Conservation (phyloP, 192 early-diverging fungal species). For the Dissophora ornata region DNA sequence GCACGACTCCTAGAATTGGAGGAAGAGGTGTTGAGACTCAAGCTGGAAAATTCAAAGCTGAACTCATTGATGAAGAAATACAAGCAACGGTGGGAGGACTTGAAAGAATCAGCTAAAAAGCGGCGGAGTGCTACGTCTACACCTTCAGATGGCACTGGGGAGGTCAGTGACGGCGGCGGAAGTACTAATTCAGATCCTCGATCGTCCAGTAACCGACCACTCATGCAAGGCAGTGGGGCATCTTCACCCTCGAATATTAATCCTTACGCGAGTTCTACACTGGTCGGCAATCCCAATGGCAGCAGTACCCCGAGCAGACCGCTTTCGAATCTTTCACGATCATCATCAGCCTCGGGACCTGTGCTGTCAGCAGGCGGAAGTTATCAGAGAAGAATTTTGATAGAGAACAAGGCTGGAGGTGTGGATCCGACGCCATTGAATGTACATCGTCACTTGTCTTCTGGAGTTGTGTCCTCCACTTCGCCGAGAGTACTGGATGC, state of each 20-base stretch:
- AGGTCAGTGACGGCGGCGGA: not conserved
- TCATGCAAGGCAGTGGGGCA: not conserved
- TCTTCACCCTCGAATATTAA: not conserved
- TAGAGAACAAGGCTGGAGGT: conserved; percentile 25
- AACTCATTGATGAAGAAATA: conserved; percentile 70
- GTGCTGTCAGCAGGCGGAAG: conserved; percentile 13
- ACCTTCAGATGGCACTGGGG: not conserved
- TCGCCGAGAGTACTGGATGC: conserved; percentile 27
- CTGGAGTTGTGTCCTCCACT: conserved; percentile 5
- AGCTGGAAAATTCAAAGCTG: conserved; percentile 63
- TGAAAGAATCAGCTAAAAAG: conserved; percentile 79
- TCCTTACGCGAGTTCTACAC: conserved; percentile 22
- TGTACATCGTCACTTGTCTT: conserved; percentile 8
- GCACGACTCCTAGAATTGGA: conserved; percentile 68
- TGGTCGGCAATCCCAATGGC: conserved; percentile 18
- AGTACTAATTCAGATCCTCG: not conserved
- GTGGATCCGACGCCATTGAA: conserved; percentile 22
- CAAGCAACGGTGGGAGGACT: conserved; percentile 81
- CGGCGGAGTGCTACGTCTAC: conserved; percentile 32
- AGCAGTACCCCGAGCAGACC: conserved; percentile 4
- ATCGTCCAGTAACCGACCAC: not conserved
- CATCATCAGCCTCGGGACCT: conserved; percentile 22
- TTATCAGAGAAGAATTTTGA: conserved; percentile 34
- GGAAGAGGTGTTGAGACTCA: conserved; percentile 61
- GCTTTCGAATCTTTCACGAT: conserved; percentile 4